phyloP scores from a whole-genome alignment of 108 stramenopile species.

The Fistulifera pelliculosa region DNA sequence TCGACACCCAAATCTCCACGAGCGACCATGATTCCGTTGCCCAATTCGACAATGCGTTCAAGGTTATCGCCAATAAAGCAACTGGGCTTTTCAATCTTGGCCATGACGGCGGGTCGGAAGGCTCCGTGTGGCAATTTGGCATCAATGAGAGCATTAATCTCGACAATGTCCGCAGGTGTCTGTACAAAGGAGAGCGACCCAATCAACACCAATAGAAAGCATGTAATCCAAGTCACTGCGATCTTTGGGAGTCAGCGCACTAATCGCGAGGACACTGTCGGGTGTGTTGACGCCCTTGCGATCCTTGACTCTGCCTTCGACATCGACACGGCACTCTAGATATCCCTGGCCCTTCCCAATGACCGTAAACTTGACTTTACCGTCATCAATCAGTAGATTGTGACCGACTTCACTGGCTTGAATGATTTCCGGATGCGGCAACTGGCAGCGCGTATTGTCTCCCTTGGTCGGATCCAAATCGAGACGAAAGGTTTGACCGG shows the following conservation, averaged over 20 bases:
- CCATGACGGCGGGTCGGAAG: constrained; percentile 81
- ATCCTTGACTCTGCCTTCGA: constrained; percentile 83
- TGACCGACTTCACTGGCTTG: constrained; percentile 80
- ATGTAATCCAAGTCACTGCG: constrained; percentile 83
- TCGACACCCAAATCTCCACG: constrained; percentile 97
- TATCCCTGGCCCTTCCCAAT: constrained; percentile 66
- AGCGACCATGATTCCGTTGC: constrained; percentile 97
- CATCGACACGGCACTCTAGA: constrained; percentile 80
- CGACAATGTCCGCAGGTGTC: constrained; percentile 79
- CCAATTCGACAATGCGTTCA: constrained; percentile 65
- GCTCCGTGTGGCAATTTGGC: constrained; percentile 44
- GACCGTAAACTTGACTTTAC: constrained; percentile 89
- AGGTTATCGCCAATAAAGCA: constrained; percentile 72
- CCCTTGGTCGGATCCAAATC: constrained; percentile 81
- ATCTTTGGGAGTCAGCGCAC: constrained; percentile 88
- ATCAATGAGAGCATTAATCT: constrained; percentile 70
- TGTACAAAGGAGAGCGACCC: constrained; percentile 96
- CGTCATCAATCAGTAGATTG: constrained; percentile 88
- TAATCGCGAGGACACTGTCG: constrained; percentile 86
- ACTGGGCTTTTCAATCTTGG: constrained; percentile 95
- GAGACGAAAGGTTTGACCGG: constrained; percentile 82
- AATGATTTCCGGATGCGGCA: constrained; percentile 95
- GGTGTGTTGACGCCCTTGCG: constrained; percentile 93
- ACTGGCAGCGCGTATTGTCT: constrained; percentile 68
- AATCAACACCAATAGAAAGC: constrained; percentile 87